Conservation (phyloP, 2,329 filamentous ascomycete species). For the Fusarium luffae region DNA sequence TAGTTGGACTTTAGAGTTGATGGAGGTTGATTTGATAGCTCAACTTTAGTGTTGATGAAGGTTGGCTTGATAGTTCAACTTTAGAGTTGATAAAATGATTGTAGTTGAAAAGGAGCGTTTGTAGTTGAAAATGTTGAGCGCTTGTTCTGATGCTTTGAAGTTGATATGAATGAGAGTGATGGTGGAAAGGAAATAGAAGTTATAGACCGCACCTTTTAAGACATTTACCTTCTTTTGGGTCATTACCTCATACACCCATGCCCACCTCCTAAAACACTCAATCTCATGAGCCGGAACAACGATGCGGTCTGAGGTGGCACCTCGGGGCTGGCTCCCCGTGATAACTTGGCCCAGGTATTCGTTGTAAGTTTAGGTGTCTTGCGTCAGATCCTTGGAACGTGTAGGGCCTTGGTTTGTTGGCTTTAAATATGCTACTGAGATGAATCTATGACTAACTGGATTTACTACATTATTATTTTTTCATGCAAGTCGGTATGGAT, state of each 20-base stretch:
- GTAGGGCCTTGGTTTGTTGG: conserved; percentile 36
- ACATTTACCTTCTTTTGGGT: not conserved
- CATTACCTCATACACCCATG: conserved; percentile 5
- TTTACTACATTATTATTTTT: not conserved
- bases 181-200: not conserved
- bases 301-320: conserved; percentile 27
- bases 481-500: not conserved
- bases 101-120: not conserved
- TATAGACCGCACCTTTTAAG: conserved; percentile 11
- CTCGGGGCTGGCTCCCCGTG: conserved; percentile 14
- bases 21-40: not conserved
- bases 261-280: not conserved
- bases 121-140: not conserved
- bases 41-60: not conserved
- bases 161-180: not conserved
- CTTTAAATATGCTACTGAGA: not conserved
- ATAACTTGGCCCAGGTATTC: not conserved
- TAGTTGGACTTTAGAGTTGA: not conserved
- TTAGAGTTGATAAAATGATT: conserved; percentile 2
- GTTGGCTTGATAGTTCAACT: not conserved
- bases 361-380: conserved; percentile 18
- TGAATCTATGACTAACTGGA: not conserved
- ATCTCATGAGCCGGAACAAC: conserved; percentile 25
- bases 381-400: conserved; percentile 30
- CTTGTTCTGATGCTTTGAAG: not conserved